Base-by-base conservation (phyloP, 768 basidiomycete species). In the Coprinopsis cinerea region DNA sequence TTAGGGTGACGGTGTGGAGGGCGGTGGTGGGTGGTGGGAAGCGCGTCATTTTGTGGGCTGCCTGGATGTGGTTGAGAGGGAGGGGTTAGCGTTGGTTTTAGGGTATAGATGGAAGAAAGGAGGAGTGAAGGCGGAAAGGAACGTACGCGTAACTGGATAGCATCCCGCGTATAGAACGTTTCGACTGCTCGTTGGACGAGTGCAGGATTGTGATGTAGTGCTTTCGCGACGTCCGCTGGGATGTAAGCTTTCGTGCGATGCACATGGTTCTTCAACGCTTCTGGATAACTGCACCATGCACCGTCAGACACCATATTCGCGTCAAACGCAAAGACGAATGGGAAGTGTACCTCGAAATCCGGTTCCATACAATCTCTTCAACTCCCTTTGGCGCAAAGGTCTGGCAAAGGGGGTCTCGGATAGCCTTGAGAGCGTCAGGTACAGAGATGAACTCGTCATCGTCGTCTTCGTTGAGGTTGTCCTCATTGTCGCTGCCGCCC, bases 121-220 rank as follows among this genome's bases (percentile, higher is more conserved):
- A n/a, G n/a, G n/a, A n/a, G n/a, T n/a, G n/a, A n/a, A 32, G n/a
- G 18, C 15, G 41, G 25, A 26, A 24, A 47, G 36, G 44, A 35
- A 64, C 83, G 65, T 65, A 95, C 91, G 32, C 93, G 82, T 47
- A 97, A 71, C 64, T 94, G 92, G 13, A 85, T 72, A 1, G 89
- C 88, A 70, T 98, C 96, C 47, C 96, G 78, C 2, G 93, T 96
- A 64, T 99, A 99, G 64, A 99, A 99, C 3, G 88, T 78, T 65
- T 94, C 93, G 2, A 88, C 78, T 0, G 94, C 88, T 59, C 83
- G 86, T 58, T 97, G 92, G 14, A 94, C 73, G 13, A 99, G 75
- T 1, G 75, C 67, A 0, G 85, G 85, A 53, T 82, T 70, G 9
- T 70, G 65, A 5, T 71, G 62, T 25, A 99, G 71, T 0, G 88